Evolutionary conservation across 352 stramenopile species (phyloP).

Genomic region (Pythium rishiriense): DNA sequence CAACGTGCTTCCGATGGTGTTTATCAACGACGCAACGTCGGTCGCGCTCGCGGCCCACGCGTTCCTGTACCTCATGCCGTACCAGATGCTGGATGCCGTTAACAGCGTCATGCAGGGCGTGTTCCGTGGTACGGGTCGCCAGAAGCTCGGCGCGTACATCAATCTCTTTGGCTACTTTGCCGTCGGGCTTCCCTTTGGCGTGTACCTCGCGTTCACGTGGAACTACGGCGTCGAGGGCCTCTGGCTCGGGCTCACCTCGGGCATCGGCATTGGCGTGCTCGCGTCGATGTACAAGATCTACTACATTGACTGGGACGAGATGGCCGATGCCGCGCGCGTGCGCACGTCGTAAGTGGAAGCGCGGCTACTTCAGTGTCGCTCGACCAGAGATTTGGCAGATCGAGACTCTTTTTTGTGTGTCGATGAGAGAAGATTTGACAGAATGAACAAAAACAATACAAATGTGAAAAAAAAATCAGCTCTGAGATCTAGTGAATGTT

Average conservation of each 20-base stretch:
- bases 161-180: constrained; percentile 75
- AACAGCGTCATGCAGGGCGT: constrained; percentile 77
- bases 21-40: constrained; percentile 70
- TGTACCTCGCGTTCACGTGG: constrained; percentile 61
- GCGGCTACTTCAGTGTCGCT: no score
- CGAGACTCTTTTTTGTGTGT: no score
- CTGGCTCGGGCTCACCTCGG: constrained; percentile 62
- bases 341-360: constrained; percentile 51
- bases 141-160: constrained; percentile 54
- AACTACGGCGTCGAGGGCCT: constrained; percentile 68
- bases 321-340: constrained; percentile 53
- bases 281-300: constrained; percentile 67
- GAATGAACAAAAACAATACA: no score
- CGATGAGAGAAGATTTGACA: no score
- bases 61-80: constrained; percentile 63
- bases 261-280: constrained; percentile 54
- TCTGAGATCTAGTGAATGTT: no score
- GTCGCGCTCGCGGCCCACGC: constrained; percentile 46
- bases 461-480: no score
- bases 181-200: constrained; percentile 58
- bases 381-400: no score
- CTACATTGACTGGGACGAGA: constrained; percentile 54
- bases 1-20: constrained; percentile 50
- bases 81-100: constrained; percentile 67
- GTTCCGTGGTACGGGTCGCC: constrained; percentile 61